Evolutionary conservation across 116 monocot genomes (phyloP), one percentile per base, ranked within the genome.

Genomic region (Trichopus zeylanicus): DNA sequence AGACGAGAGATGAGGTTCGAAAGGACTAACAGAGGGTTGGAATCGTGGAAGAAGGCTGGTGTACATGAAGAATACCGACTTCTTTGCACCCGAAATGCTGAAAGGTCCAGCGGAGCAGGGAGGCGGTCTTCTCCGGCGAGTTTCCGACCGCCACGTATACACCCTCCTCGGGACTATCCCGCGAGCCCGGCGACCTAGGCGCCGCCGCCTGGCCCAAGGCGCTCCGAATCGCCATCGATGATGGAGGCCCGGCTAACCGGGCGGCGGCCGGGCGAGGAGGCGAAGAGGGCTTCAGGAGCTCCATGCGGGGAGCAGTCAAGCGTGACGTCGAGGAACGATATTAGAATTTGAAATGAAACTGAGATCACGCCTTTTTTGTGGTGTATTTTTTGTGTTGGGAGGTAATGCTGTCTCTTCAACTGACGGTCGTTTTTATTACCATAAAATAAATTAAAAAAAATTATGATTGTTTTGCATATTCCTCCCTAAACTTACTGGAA

Each of bases 131-230:
- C 74, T 73, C 72, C 67, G 58, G 57, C 69, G 92, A 92, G 51
- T 73, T 68, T 8, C 88, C 84, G 21, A 93, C 88, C 11, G 84
- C 92, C 53, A 93, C 88, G 53, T 84, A 60, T 5, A 93, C 59
- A 26, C 31, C 58, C 30, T 24, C 58, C 29, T 29, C 65, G 33
- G 28, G n/a, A 28, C 34, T 23, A 51, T 25, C 46, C 42, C 12
- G 51, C 54, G 0, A 18, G 12, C 15, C 34, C 31, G 7, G 57
- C 26, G 29, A 47, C 48, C 28, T 23, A 19, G 51, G 46, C 4
- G 46, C 27, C 16, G 24, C 16, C 34, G 33, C n/a, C 48, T 3
- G 23, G 24, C 25, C 35, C 3, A 16, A 18, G 3, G 25, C 21
- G 13, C 23, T 22, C 8, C 19, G 35, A 35, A 22, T 1, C 10